phyloP scores from a whole-genome alignment of 306 rosid genomes.

The Crotalaria pallida region DNA sequence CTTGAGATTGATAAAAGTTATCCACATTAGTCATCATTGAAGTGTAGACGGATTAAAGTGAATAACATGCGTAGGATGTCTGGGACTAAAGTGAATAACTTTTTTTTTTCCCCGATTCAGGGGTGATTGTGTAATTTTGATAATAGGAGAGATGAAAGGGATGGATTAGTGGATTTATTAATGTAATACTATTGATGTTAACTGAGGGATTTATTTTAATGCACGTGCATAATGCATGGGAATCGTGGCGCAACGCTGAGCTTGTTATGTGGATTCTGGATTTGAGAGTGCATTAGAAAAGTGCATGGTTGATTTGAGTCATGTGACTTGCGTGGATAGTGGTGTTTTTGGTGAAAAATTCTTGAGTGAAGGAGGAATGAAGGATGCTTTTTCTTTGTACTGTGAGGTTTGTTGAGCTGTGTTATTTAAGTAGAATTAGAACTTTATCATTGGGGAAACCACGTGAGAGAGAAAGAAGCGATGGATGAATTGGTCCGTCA shows the following conservation, averaged over 20 bases:
- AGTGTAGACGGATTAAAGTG: too few relatives aligned
- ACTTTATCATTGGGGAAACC: not conserved
- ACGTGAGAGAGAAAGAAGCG: not conserved
- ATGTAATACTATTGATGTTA: not conserved
- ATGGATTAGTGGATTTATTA: too few relatives aligned
- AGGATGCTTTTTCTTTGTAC: not conserved
- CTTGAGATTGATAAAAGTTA: too few relatives aligned
- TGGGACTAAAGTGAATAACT: too few relatives aligned
- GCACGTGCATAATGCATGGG: not conserved
- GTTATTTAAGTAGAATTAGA: not conserved
- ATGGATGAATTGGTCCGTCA: not conserved
- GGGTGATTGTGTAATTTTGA: too few relatives aligned
- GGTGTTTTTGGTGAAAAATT: not conserved
- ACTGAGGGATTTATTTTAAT: not conserved
- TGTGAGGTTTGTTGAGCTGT: not conserved
- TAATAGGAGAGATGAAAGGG: too few relatives aligned
- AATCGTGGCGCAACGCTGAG: not conserved
- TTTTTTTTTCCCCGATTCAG: too few relatives aligned
- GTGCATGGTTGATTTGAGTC: not conserved
- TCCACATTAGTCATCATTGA: too few relatives aligned
- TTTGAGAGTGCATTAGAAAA: not conserved
- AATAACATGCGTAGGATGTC: too few relatives aligned
- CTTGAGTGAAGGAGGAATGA: not conserved
- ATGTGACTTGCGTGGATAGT: not conserved
- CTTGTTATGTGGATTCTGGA: slow-evolving; percentile 2